Base-by-base conservation (phyloP, 495 filamentous ascomycete species). In the Neurospora discreta region DNA sequence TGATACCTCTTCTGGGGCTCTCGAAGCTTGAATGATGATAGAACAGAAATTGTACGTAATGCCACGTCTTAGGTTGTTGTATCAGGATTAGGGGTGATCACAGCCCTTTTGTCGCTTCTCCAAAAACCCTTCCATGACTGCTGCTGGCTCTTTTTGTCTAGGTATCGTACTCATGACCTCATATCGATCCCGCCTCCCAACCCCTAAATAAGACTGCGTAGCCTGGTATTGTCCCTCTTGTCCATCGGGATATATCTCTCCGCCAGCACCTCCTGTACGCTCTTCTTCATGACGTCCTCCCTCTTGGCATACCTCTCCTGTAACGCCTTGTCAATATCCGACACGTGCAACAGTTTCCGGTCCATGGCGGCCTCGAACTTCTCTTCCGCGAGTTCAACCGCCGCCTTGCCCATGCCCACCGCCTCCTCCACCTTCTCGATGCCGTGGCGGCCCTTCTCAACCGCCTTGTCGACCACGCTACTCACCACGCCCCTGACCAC, bases 211-310 rank as follows among this genome's bases (percentile, higher is more conserved):
- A 71, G 38, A 20, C 69, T 52, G 41, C 69, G 69, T 72, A 80
- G 71, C 69, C 70, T 38, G 7, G 80, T 78, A 52, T 81, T 81
- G 70, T 85, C 81, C 74, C 80, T 77, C 75, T 79, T 42, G 36
- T 82, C 80, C 65, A 83, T 76, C 0, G 85, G 82, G 70, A 73
- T 78, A 70, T 87, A 88, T 76, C 86, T 73, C 75, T 82, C 85
- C 39, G 75, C 79, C 71, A 88, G 71, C 36, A 80, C 74, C 75
- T 87, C 80, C 71, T 83, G 78, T 8, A 83, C 81, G 30, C 77
- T 83, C 77, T 80, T 81, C 23, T 80, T 73, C 72, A 80, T 72
- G 26, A 73, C 69, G 43, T 67, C 80, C 38, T 77, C 71, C 58
- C 73, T 70, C 36, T 67, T 73, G 75, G 84, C 75, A 73, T 83